Evolutionary conservation across 352 stramenopile species (phyloP).

Genomic region (Globisporangium cederbergense): DNA sequence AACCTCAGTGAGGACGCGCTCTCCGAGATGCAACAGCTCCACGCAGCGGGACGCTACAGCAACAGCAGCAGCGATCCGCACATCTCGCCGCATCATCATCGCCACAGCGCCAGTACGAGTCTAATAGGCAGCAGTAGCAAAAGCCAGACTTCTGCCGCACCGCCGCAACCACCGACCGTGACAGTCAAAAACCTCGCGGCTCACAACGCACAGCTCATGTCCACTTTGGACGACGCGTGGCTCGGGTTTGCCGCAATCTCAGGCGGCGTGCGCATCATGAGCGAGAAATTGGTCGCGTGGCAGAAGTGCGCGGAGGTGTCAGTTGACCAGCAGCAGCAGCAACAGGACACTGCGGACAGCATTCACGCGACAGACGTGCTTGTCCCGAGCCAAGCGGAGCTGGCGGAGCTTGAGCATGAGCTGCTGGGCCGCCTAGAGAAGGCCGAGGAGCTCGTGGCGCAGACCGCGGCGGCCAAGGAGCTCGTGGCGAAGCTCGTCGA

Average conservation of each 20-base stretch:
- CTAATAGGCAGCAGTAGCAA: not conserved
- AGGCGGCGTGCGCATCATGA: conserved; percentile 21
- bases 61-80: not conserved
- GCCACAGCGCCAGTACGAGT: not conserved
- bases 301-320: not conserved
- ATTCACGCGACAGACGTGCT: not conserved
- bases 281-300: conserved; percentile 15
- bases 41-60: not conserved
- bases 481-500: conserved; percentile 28
- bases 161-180: not conserved
- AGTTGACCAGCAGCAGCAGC: conserved; percentile 1
- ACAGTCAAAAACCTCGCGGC: conserved; percentile 11
- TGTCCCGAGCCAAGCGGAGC: conserved; percentile 4
- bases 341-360: not conserved
- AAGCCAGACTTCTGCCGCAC: no score
- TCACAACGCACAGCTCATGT: conserved; percentile 24
- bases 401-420: conserved; percentile 21
- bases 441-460: conserved; percentile 24
- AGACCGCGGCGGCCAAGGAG: conserved; percentile 23
- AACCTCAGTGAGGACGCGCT: conserved; percentile 17
- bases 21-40: conserved; percentile 14
- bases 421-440: conserved; percentile 21
- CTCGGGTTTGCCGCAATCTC: conserved; percentile 33
- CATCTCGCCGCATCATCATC: not conserved
- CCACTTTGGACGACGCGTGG: conserved; percentile 31